Evolutionary conservation across 805 yeast genomes (phyloP).

Genomic region (Torulaspora maleeae): DNA sequence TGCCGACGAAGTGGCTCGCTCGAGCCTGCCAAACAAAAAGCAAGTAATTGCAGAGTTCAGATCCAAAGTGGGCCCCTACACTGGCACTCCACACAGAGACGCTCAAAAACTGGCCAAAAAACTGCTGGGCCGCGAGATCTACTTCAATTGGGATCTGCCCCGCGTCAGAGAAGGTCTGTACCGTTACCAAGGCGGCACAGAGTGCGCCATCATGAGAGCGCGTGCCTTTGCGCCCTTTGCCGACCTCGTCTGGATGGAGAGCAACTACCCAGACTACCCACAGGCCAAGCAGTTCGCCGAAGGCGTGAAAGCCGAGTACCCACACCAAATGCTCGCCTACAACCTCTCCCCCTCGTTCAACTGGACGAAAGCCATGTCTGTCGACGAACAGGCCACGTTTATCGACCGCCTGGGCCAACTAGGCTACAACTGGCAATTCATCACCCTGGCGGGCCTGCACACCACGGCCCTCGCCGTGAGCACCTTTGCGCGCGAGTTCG

Average conservation of each 20-base stretch:
- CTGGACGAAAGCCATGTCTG: slow-evolving; percentile 92
- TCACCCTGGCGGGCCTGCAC: slow-evolving; percentile 94
- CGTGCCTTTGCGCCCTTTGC: slow-evolving; percentile 93
- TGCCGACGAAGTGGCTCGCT: slow-evolving; percentile 67
- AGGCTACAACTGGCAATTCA: slow-evolving; percentile 97
- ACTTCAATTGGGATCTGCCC: slow-evolving; percentile 92
- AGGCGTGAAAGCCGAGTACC: slow-evolving; percentile 76
- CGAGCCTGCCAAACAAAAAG: slow-evolving; percentile 50
- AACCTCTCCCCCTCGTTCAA: slow-evolving; percentile 96
- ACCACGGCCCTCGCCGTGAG: slow-evolving; percentile 91
- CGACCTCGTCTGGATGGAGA: slow-evolving; percentile 97
- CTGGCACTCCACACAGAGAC: slow-evolving; percentile 70
- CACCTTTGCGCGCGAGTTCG: slow-evolving; percentile 72
- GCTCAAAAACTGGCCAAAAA: slow-evolving; percentile 72
- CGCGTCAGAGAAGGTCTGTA: slow-evolving; percentile 96
- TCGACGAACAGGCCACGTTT: slow-evolving; percentile 84
- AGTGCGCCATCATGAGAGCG: slow-evolving; percentile 95
- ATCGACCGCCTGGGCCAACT: slow-evolving; percentile 78
- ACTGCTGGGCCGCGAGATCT: slow-evolving; percentile 74
- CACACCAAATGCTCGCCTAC: slow-evolving; percentile 94
- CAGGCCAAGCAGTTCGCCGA: slow-evolving; percentile 95
- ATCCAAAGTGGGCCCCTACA: slow-evolving; percentile 65
- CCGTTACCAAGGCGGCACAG: slow-evolving; percentile 93
- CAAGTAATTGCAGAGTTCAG: slow-evolving; percentile 62
- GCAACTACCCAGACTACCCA: slow-evolving; percentile 85